Base-by-base conservation (phyloP, 768 basidiomycete genomes). In the Trametes coccinea region DNA sequence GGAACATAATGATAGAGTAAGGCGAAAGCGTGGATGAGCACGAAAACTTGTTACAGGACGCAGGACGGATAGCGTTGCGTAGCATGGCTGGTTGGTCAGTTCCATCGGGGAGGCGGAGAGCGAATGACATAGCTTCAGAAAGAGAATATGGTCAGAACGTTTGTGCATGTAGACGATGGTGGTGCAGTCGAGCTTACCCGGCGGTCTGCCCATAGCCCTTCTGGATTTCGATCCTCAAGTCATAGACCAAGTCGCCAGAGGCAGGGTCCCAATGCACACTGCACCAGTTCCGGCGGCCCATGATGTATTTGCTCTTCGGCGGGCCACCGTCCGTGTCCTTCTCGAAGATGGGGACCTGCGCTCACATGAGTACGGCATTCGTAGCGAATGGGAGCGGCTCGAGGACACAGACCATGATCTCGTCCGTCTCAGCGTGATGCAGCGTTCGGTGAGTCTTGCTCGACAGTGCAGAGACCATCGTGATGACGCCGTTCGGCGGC, bases 271-370 rank as follows among this genome's bases (percentile, higher is more conserved):
- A 87, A 34, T 80, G 75, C 7, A 92, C 84, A 40, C 81, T 80
- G 69, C 90, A 90, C 87, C 93, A 98, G 72, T 98, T 98, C 40
- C 95, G 83, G 57, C 84, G 78, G 2, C 92, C 93, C 87, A 95
- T 95, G 59, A 97, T 87, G 67, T 82, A 87, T 68, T 86, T 90
- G 57, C 87, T 84, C 72, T 92, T 92, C 40, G 89, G 82, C n/a
- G 79, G 61, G 33, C 81, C 78, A 0, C 93, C 95, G 65, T 92
- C 84, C 1, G 95, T 84, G 44, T 95, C 93, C 11, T 78, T 79
- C 8, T 77, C 69, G 73, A 97, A 97, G 7, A 96, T 66, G 2
- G 93, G 91, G 37, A 91, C 71, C 92, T 92, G 59, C 14, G 45
- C 27, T 22, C 62, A 43, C 13, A 29, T 59, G 10, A 45, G 49